Percentiles rank a stretch among this genome's conserved stretches.
Evolutionary conservation across 495 filamentous ascomycete genomes (phyloP).

Genomic region (Cercophora samala): DNA sequence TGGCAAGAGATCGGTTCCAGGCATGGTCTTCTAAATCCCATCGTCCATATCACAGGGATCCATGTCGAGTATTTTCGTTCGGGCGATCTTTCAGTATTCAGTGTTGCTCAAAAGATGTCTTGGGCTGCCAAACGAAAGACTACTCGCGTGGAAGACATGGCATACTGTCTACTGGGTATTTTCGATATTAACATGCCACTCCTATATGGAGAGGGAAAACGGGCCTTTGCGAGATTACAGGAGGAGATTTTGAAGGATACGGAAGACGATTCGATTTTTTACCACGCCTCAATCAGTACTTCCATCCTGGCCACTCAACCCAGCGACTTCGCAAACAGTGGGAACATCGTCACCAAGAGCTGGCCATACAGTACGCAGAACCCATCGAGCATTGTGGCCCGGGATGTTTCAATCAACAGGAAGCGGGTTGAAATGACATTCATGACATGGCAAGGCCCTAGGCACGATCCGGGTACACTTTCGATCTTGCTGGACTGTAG

Average conservation of each 20-base stretch:
- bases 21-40: neutral
- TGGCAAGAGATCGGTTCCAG: conserved; percentile 24
- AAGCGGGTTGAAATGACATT: conserved; percentile 5
- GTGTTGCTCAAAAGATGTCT: conserved; percentile 24
- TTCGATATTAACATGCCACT: conserved; percentile 31
- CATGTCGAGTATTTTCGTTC: conserved; percentile 17
- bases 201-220: conserved; percentile 32
- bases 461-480: neutral
- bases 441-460: neutral
- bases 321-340: neutral
- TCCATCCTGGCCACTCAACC: neutral
- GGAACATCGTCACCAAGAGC: neutral
- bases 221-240: conserved; percentile 23
- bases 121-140: conserved; percentile 31
- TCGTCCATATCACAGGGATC: conserved; percentile 27
- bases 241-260: conserved; percentile 19
- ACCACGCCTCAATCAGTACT: neutral
- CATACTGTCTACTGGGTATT: conserved; percentile 34
- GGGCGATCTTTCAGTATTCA: conserved; percentile 4
- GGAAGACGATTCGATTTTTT: conserved; percentile 18
- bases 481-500: neutral
- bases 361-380: conserved; percentile 8
- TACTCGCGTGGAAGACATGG: conserved; percentile 30
- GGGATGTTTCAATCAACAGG: neutral
- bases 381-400: neutral